Conservation (phyloP, 2,329 filamentous ascomycete genomes). For the Penicillium sp. region DNA sequence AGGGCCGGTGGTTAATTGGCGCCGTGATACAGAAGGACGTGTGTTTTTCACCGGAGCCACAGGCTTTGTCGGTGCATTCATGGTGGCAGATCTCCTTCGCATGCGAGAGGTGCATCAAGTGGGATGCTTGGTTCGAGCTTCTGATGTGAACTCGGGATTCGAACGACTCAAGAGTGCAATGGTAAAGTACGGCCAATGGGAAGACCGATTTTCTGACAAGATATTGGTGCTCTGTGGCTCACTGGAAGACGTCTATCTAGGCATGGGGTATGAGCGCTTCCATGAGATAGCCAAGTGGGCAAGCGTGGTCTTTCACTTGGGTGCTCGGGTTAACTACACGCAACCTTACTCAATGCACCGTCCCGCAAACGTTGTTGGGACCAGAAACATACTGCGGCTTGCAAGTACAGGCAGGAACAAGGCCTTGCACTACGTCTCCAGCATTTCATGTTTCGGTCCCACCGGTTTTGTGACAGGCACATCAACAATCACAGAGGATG, state of each 20-base stretch:
- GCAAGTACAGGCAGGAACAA: slow-evolving; percentile 51
- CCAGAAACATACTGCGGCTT: slow-evolving; percentile 67
- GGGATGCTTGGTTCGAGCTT: slow-evolving; percentile 71
- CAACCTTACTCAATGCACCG: slow-evolving; percentile 69
- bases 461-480: slow-evolving; percentile 25
- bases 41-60: slow-evolving; percentile 82
- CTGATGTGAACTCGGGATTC: slow-evolving; percentile 43
- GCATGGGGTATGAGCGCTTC: slow-evolving; percentile 26
- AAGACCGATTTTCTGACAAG: slow-evolving; percentile 6
- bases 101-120: slow-evolving; percentile 57
- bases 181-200: slow-evolving; percentile 9
- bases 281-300: slow-evolving; percentile 57
- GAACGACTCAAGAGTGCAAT: slow-evolving; percentile 5
- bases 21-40: slow-evolving; percentile 22
- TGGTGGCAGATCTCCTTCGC: slow-evolving; percentile 74
- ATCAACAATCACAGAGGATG: slow-evolving; percentile 20
- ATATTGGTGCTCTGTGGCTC: slow-evolving; percentile 53
- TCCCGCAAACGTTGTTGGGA: slow-evolving; percentile 71
- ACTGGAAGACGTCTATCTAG: slow-evolving; percentile 66
- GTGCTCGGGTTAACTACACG: slow-evolving; percentile 73
- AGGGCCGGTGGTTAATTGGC: slow-evolving; percentile 41
- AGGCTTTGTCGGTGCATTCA: slow-evolving; percentile 81
- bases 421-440: slow-evolving; percentile 26
- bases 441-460: slow-evolving; percentile 26
- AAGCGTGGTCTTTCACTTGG: slow-evolving; percentile 77